Evolutionary conservation across 2,329 filamentous ascomycete species (phyloP).

Genomic region (Scleromitrula shiraiana): DNA sequence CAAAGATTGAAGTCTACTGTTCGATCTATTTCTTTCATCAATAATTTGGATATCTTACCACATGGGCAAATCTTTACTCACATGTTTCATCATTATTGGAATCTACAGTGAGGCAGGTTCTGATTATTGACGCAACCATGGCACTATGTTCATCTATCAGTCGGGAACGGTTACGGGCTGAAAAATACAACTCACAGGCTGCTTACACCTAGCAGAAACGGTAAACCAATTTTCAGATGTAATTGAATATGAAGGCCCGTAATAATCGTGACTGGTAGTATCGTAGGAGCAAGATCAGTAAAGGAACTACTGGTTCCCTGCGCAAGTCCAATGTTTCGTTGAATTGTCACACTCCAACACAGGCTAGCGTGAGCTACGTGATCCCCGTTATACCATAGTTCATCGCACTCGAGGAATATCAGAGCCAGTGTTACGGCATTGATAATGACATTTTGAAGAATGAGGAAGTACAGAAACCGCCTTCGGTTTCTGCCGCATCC

Average conservation of each 20-base stretch:
- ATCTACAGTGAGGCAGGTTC: conserved; percentile 2
- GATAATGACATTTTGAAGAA: neutral
- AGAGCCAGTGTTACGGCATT: neutral
- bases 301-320: conserved; percentile 5
- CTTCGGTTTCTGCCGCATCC: neutral
- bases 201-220: conserved; percentile 1
- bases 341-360: neutral
- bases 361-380: neutral
- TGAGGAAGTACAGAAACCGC: conserved; percentile 3
- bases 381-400: conserved; percentile 1
- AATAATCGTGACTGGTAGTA: neutral
- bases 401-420: neutral
- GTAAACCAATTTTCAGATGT: neutral
- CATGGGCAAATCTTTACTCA: neutral
- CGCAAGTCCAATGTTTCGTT: neutral
- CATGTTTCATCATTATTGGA: neutral
- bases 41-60: neutral
- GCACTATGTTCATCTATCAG: neutral
- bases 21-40: neutral
- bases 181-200: neutral
- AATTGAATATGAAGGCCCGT: neutral
- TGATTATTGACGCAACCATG: conserved; percentile 1
- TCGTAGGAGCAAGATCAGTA: conserved; percentile 1
- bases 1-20: neutral
- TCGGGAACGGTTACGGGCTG: too few relatives aligned